Evolutionary conservation across 306 rosid species (phyloP), one percentile per base, ranked within the genome.

Genomic region (Vigna unguiculata): DNA sequence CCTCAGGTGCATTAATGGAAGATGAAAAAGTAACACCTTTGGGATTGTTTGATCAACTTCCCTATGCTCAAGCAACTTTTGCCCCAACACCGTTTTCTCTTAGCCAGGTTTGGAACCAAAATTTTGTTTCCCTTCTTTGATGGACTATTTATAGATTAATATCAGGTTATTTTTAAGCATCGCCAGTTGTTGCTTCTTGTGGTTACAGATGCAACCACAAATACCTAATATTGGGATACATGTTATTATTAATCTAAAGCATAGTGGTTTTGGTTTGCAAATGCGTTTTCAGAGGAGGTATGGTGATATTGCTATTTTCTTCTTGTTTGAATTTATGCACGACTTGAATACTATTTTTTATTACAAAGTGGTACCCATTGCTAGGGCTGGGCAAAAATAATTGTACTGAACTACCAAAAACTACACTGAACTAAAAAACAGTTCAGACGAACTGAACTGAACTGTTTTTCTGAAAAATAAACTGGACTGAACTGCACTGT

Each of bases 241-340:
- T 15, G 90, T 96, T 68, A 47, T 96, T 66, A 96, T 96, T 84
- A 96, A 96, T 85, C 90, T 63, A 81, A 92, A 96, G 80, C 97
- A 91, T 59, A 87, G 62, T 82, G 46, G 80, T 75, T 82, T 74
- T 41, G 98, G 98, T 21, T 81, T 96, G 88, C 97, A 92, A 49
- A 40, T 86, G 58, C 98, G 87, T 87, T 96, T 96, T 71, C 98
- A 92, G n/a, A n/a, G n/a, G 88, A 91, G 99, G 98, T 88, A 88
- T 75, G 89, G 19, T 70, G 74, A 51, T 76, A 46, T 67, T 12
- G 34, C 63, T 55, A n/a, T 66, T 54, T 76, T 76, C 70, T 59
- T 70, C 62, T 77, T 69, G 10, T 69, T 19, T 79, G 21, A 57
- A 28, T 75, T 30, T 71, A 3, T 28, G 7, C 45, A 49, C 47